These are phyloP conservation scores for Ceratocystis albifundus DNA, from an alignment of 2,329 filamentous ascomycete species.

Conservation along the genomic window DNA sequence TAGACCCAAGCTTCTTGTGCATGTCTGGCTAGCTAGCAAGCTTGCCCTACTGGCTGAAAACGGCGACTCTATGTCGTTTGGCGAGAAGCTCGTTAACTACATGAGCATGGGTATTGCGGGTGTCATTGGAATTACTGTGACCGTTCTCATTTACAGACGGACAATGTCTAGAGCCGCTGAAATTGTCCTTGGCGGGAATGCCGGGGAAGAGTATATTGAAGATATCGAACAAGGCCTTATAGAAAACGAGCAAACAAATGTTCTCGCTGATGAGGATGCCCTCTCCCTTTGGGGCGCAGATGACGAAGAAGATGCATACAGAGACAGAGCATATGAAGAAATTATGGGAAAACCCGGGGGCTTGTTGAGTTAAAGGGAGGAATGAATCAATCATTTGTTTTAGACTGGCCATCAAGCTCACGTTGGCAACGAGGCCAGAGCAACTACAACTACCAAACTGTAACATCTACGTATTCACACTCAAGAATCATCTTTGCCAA, in stretches of 20 bases:
- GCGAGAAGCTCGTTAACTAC: slow-evolving; percentile 74
- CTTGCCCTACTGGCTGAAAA: slow-evolving; percentile 73
- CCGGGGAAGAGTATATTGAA: slow-evolving; percentile 26
- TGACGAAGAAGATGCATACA: slow-evolving; percentile 25
- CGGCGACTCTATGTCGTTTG: slow-evolving; percentile 68
- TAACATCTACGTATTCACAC: neutral
- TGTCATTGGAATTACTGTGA: slow-evolving; percentile 60
- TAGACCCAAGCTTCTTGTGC: slow-evolving; percentile 76
- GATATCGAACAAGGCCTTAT: slow-evolving; percentile 36
- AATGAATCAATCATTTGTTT: neutral
- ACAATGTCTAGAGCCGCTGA: slow-evolving; percentile 53
- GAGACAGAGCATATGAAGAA: slow-evolving; percentile 21
- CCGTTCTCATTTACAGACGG: slow-evolving; percentile 70
- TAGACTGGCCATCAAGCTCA: neutral
- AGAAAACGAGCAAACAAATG: slow-evolving; percentile 41
- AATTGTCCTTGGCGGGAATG: slow-evolving; percentile 37
- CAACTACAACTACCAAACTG: neutral
- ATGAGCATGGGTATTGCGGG: slow-evolving; percentile 63
- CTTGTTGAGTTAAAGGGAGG: slow-evolving; percentile 12
- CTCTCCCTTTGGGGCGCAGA: slow-evolving; percentile 45
- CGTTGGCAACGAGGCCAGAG: neutral
- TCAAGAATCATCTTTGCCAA: neutral
- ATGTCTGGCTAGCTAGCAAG: slow-evolving; percentile 81
- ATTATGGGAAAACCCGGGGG: slow-evolving; percentile 23
- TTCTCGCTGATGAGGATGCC: slow-evolving; percentile 50